A percentile compares a stretch with the other conserved stretches of the same genome.
Conservation (phyloP, 257 asterid genomes). For the Asclepias syriaca region DNA sequence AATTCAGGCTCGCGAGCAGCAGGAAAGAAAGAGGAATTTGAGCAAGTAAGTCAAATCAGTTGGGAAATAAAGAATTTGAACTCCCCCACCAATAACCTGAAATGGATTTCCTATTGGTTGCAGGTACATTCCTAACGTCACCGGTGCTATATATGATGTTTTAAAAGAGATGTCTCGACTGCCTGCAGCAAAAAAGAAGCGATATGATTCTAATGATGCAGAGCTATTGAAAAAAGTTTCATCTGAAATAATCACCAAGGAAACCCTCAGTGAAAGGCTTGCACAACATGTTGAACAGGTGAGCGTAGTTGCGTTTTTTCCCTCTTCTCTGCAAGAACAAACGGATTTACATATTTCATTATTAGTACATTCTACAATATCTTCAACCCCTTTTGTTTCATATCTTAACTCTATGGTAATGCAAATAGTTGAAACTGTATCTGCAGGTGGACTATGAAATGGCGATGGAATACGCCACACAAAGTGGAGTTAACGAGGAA, state of each 20-base stretch:
- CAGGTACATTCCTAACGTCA: slow-evolving; percentile 82
- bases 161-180: slow-evolving; percentile 53
- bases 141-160: slow-evolving; percentile 62
- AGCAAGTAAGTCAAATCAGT: slow-evolving; percentile 48
- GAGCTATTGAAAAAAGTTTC: slow-evolving; percentile 69
- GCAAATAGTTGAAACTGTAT: not conserved
- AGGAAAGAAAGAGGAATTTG: slow-evolving; percentile 85
- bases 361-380: not conserved
- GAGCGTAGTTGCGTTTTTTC: slow-evolving; percentile 15
- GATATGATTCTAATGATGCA: slow-evolving; percentile 45
- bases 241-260: slow-evolving; percentile 41
- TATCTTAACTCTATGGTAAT: not conserved
- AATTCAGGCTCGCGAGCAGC: slow-evolving; percentile 97
- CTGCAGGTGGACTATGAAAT: slow-evolving; percentile 89
- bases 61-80: slow-evolving; percentile 20
- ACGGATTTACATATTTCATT: slow-evolving; percentile 1
- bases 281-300: slow-evolving; percentile 84
- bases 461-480: slow-evolving; percentile 92
- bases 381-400: not conserved
- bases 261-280: slow-evolving; percentile 65
- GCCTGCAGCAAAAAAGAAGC: slow-evolving; percentile 58
- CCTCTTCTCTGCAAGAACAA: not conserved
- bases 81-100: slow-evolving; percentile 8
- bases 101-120: slow-evolving; percentile 18
- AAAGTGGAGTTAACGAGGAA: slow-evolving; percentile 74